Evolutionary conservation across 140 eudicot species (phyloP), one percentile per base, ranked within the genome.

Genomic region (Flaveria floridana): DNA sequence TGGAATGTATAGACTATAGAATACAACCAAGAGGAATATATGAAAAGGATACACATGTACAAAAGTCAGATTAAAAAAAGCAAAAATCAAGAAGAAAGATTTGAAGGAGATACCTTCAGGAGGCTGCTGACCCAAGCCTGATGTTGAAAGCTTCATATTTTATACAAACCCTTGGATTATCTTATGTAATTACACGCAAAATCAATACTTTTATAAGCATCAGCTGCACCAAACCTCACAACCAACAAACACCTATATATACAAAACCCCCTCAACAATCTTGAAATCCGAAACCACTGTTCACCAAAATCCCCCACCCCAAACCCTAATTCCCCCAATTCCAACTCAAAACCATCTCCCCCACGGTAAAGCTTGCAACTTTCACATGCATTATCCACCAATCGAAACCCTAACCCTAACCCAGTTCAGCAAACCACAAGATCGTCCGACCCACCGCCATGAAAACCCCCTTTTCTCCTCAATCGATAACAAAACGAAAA

Each of bases 71-170:
- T 11, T 70, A 46, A 41, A 66, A 47, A 51, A 16, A 75, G 76
- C 34, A 26, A 41, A 65, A 26, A 69, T 44, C 79, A 47, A 80
- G 70, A 68, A 74, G 65, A 76, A 65, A 66, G 82, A 76, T 71
- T 72, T 78, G 78, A 23, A 63, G 57, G 46, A 73, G 80, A 69
- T 89, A 94, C 99, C 99, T 88, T 94, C 97, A 85, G 83, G 91
- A 84, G 87, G 80, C 80, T 87, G 98, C 87, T 94, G 97, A 90
- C 94, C 87, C 87, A 88, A 72, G 75, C 97, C 99, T 90, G 97
- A 94, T 88, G 97, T 87, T 85, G 99, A 94, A 87, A 94, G 99
- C 96, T 90, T 94, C 99, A 94, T 94, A 74, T 39, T 84, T 70
- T 68, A 63, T 50, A 68, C 26, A 42, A 78, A 75, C 72, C 73